Conservation (phyloP, 2,329 filamentous ascomycete genomes). For the Kalaharituber pfeilii region DNA sequence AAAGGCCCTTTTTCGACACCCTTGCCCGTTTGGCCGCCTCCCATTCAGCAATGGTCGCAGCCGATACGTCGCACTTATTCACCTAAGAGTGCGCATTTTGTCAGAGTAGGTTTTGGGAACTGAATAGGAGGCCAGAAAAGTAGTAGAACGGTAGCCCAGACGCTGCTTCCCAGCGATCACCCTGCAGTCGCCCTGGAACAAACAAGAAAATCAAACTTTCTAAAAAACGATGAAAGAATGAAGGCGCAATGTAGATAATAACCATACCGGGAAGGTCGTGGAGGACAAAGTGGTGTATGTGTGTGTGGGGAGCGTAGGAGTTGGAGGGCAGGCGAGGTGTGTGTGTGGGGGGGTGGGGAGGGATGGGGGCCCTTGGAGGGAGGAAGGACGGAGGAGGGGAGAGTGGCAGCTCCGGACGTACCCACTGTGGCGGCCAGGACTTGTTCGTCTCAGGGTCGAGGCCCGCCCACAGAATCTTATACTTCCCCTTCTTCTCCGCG, state of each 20-base stretch:
- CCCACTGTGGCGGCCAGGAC: conserved; percentile 12
- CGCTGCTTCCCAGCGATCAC: too few species aligned
- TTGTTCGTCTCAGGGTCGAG: conserved; percentile 7
- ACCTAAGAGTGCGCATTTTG: background rate
- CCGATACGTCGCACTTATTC: background rate
- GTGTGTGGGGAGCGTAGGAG: background rate
- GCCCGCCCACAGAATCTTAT: conserved; percentile 9
- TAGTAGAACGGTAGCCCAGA: too few species aligned
- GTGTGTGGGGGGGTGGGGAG: background rate
- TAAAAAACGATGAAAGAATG: too few species aligned
- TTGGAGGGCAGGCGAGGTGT: background rate
- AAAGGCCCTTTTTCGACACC: background rate
- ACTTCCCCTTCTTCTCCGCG: conserved; percentile 1
- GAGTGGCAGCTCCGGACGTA: background rate
- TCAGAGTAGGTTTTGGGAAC: too few species aligned
- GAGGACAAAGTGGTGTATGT: background rate
- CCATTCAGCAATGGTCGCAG: background rate
- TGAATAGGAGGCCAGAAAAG: too few species aligned
- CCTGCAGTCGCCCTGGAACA: too few species aligned
- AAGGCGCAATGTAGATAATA: background rate
- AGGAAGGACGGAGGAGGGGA: background rate
- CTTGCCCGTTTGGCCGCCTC: background rate
- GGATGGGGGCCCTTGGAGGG: background rate
- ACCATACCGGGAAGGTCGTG: background rate
- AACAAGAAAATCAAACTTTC: too few species aligned